Evolutionary conservation across 2,329 filamentous ascomycete species (phyloP).

Genomic region (Colletotrichum sp.): DNA sequence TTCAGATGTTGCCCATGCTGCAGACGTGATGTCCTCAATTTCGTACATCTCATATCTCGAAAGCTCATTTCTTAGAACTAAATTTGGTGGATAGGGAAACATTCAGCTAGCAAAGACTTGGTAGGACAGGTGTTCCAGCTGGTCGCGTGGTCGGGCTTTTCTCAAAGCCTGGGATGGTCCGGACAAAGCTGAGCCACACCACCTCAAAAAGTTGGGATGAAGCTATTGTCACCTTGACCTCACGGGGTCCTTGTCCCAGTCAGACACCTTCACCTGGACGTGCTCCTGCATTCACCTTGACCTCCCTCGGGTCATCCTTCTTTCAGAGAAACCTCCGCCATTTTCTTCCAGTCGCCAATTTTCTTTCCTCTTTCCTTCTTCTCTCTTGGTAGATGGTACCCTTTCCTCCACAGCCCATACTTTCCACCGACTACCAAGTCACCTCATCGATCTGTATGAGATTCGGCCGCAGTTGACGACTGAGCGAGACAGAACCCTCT

Average conservation of each 20-base stretch:
- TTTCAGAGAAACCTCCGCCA: background rate
- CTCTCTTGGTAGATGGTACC: background rate
- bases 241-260: constrained; percentile 17
- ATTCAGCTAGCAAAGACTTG: background rate
- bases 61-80: background rate
- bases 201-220: constrained; percentile 17
- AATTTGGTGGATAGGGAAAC: background rate
- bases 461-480: background rate
- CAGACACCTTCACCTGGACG: constrained; percentile 9
- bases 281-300: constrained; percentile 8
- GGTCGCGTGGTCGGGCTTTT: constrained; percentile 9
- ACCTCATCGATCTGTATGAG: background rate
- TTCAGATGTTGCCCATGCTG: background rate
- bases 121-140: background rate
- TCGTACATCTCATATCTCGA: background rate
- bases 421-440: background rate
- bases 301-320: background rate
- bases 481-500: background rate
- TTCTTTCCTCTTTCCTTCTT: background rate
- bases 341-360: background rate
- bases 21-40: background rate
- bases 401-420: background rate
- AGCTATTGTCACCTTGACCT: constrained; percentile 16
- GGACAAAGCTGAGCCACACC: constrained; percentile 19
- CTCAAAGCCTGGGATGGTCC: background rate